Evolutionary conservation across 2,329 filamentous ascomycete species (phyloP).

Genomic region (Fusarium sp.): DNA sequence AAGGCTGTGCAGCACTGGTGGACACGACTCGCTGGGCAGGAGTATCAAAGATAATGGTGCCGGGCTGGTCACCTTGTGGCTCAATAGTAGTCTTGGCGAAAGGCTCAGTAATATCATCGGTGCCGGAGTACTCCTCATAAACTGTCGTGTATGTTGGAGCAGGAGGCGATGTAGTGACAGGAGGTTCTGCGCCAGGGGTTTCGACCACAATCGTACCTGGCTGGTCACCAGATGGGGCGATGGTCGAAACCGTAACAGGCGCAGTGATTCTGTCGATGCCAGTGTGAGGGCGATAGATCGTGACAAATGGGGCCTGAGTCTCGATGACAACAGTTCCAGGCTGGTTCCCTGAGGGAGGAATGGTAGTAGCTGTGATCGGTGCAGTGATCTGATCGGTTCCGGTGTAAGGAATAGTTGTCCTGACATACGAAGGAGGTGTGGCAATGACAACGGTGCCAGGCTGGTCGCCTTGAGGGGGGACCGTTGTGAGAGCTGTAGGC

Average conservation of each 20-base stretch:
- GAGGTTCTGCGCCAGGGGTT: slow-evolving; percentile 14
- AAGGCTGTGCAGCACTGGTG: background rate
- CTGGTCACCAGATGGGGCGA: slow-evolving; percentile 10
- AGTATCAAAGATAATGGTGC: slow-evolving; percentile 29
- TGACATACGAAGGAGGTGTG: slow-evolving; percentile 24
- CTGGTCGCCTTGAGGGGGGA: slow-evolving; percentile 1
- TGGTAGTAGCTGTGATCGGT: slow-evolving; percentile 12
- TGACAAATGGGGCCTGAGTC: slow-evolving; percentile 22
- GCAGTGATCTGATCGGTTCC: slow-evolving; percentile 18
- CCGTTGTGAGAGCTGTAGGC: slow-evolving; percentile 9
- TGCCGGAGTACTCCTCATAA: slow-evolving; percentile 17
- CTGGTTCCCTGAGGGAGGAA: slow-evolving; percentile 1
- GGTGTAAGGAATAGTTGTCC: slow-evolving; percentile 15
- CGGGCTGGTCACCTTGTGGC: slow-evolving; percentile 20
- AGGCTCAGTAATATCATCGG: slow-evolving; percentile 15
- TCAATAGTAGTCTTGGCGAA: slow-evolving; percentile 16
- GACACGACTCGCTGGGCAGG: slow-evolving; percentile 5
- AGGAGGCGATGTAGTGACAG: slow-evolving; percentile 20
- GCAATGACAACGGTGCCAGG: slow-evolving; percentile 23
- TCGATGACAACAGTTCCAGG: slow-evolving; percentile 26
- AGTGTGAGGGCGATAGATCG: slow-evolving; percentile 20
- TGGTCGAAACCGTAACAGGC: slow-evolving; percentile 19
- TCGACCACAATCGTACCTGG: slow-evolving; percentile 28
- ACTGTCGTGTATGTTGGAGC: slow-evolving; percentile 16
- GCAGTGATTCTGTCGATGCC: slow-evolving; percentile 15